These are phyloP conservation scores for Fusarium nanum DNA, from an alignment of 2,329 filamentous ascomycete species.

Conservation along the genomic window DNA sequence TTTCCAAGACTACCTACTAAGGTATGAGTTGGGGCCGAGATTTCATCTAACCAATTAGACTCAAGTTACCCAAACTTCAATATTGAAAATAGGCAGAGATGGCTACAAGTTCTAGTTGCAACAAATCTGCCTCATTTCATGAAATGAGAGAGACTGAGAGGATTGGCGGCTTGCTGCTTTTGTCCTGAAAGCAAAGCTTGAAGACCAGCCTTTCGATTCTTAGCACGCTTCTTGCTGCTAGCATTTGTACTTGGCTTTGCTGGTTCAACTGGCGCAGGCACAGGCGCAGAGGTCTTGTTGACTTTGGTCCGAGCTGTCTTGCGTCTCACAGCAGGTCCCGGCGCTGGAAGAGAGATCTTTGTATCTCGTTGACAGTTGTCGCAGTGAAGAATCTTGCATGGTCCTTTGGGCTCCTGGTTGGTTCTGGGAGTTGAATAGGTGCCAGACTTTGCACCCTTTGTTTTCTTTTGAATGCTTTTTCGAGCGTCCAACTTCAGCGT, in stretches of 20 bases:
- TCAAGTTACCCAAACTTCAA: background rate
- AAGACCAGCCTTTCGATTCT: conserved; percentile 73
- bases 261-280: conserved; percentile 31
- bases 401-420: conserved; percentile 35
- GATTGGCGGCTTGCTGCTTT: conserved; percentile 56
- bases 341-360: conserved; percentile 54
- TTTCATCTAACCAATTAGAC: conserved; percentile 20
- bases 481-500: conserved; percentile 53
- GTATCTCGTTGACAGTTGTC: conserved; percentile 59
- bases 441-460: conserved; percentile 12
- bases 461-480: conserved; percentile 19
- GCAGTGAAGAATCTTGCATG: conserved; percentile 59
- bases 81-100: background rate
- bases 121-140: conserved; percentile 51
- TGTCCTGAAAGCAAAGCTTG: conserved; percentile 70
- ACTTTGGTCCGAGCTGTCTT: conserved; percentile 31
- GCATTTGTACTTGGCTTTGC: conserved; percentile 61
- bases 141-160: conserved; percentile 68
- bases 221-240: conserved; percentile 73
- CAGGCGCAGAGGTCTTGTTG: conserved; percentile 31
- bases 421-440: conserved; percentile 2
- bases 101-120: background rate
- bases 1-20: background rate
- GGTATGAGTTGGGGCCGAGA: conserved; percentile 6
- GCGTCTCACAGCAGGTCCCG: conserved; percentile 48